A percentile compares a stretch with the other conserved stretches of the same genome.
Conservation (phyloP, 495 filamentous ascomycete species). For the Penicillium desertorum region DNA sequence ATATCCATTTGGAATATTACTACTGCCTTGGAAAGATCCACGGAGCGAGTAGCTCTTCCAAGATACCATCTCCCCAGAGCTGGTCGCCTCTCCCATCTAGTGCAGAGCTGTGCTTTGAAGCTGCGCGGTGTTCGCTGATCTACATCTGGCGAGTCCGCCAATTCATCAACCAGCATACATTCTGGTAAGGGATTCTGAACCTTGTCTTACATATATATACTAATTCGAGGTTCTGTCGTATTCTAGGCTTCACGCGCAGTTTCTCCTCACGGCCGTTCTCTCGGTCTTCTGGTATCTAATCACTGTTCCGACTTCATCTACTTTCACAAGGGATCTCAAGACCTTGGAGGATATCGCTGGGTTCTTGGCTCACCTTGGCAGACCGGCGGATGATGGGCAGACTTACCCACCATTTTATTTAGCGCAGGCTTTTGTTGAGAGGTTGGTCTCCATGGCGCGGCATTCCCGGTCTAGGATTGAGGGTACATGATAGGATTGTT, state of each 20-base stretch:
- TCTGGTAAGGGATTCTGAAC: conserved; percentile 18
- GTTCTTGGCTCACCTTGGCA: conserved; percentile 12
- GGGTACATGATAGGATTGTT: not conserved
- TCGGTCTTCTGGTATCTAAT: conserved; percentile 28
- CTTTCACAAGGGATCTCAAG: conserved; percentile 20
- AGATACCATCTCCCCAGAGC: conserved; percentile 1
- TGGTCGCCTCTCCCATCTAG: conserved; percentile 25
- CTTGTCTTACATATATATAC: not conserved
- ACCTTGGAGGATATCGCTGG: conserved; percentile 18
- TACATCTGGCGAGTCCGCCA: conserved; percentile 25
- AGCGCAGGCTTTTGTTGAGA: conserved; percentile 19
- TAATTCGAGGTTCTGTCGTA: not conserved
- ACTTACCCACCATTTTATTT: conserved; percentile 27
- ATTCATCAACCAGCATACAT: conserved; percentile 27
- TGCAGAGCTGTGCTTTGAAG: conserved; percentile 27
- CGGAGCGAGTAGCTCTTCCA: conserved; percentile 19
- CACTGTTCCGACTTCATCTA: conserved; percentile 12
- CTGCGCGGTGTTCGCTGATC: conserved; percentile 27
- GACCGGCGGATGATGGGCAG: conserved; percentile 4
- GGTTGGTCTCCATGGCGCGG: conserved; percentile 15
- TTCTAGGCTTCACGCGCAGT: conserved; percentile 31
- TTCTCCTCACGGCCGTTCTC: conserved; percentile 23
- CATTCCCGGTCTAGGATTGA: conserved; percentile 1
- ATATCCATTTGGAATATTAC: conserved; percentile 34
- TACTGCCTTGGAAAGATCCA: conserved; percentile 31